Percentiles rank a stretch among this genome's conserved stretches.
phyloP scores from a whole-genome alignment of 306 rosid species.

The Acacia crassicarpa region DNA sequence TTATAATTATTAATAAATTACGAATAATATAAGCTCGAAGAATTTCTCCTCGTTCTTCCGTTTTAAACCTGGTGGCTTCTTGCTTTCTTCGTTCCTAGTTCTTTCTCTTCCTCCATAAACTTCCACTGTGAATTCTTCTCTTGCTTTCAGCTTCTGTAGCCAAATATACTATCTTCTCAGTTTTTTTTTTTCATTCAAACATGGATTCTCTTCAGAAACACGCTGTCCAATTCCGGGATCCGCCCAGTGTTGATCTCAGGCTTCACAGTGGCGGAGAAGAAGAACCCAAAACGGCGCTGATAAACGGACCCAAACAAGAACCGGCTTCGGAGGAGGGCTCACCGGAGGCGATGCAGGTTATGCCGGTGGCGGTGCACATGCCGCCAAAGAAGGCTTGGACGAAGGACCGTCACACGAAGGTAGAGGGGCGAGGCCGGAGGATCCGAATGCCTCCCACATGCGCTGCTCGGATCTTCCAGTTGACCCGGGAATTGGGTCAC shows the following conservation, averaged over 20 bases:
- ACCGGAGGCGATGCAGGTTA: conserved; percentile 27
- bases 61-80: background rate
- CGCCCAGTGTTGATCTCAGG: conserved; percentile 28
- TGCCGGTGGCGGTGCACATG: conserved; percentile 36
- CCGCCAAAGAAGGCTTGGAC: conserved; percentile 56
- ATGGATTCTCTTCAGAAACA: background rate
- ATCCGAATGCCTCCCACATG: conserved; percentile 90
- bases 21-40: background rate
- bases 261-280: background rate
- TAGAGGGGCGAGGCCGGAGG: conserved; percentile 85
- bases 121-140: background rate
- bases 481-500: conserved; percentile 82
- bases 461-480: conserved; percentile 80
- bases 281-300: background rate
- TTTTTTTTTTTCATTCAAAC: background rate
- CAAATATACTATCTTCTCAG: background rate
- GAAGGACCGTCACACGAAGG: conserved; percentile 84
- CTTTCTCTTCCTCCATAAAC: background rate
- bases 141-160: background rate
- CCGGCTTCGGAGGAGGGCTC: background rate
- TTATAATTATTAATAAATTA: too few species aligned
- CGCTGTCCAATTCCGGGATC: background rate
- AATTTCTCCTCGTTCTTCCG: background rate
- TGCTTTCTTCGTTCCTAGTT: background rate
- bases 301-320: conserved; percentile 48